phyloP scores from a whole-genome alignment of 1,284 basidiomycete genomes.

The Austropuccinia psidii region DNA sequence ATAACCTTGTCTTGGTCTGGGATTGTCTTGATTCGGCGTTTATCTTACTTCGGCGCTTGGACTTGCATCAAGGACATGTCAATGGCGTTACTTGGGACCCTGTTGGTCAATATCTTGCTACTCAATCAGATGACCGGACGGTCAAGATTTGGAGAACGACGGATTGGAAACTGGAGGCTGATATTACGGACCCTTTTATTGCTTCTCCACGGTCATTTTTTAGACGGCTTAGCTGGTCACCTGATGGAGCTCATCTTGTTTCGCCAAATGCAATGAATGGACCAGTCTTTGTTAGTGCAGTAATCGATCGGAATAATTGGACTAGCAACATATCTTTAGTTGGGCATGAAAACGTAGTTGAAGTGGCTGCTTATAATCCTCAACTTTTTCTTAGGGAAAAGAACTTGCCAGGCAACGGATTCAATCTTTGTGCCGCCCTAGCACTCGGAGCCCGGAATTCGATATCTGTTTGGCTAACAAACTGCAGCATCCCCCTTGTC shows the following conservation, averaged over 20 bases:
- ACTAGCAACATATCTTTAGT: constrained; percentile 83
- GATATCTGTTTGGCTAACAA: constrained; percentile 82
- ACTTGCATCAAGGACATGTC: constrained; percentile 88
- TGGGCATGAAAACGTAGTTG: constrained; percentile 95
- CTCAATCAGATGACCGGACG: constrained; percentile 86
- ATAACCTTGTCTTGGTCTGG: constrained; percentile 87
- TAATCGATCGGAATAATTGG: constrained; percentile 81
- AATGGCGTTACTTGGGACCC: constrained; percentile 99
- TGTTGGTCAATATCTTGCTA: constrained; percentile 88
- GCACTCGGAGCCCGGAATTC: constrained; percentile 73
- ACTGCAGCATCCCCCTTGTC: constrained; percentile 75
- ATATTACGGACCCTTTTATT: constrained; percentile 79
- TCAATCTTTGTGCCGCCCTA: constrained; percentile 71
- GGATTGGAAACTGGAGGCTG: constrained; percentile 78
- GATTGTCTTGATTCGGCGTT: constrained; percentile 65
- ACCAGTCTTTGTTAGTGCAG: constrained; percentile 92
- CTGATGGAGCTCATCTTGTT: constrained; percentile 94
- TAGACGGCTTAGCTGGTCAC: constrained; percentile 89
- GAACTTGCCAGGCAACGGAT: constrained; percentile 57
- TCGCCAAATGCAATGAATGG: constrained; percentile 96
- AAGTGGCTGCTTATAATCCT: constrained; percentile 87
- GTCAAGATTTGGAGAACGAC: constrained; percentile 94
- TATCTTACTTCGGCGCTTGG: constrained; percentile 64
- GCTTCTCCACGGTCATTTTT: constrained; percentile 94
- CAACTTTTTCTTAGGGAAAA: constrained; percentile 78